These are phyloP conservation scores for Ophiocordyceps australis DNA, from an alignment of 2,329 filamentous ascomycete species.

Conservation along the genomic window DNA sequence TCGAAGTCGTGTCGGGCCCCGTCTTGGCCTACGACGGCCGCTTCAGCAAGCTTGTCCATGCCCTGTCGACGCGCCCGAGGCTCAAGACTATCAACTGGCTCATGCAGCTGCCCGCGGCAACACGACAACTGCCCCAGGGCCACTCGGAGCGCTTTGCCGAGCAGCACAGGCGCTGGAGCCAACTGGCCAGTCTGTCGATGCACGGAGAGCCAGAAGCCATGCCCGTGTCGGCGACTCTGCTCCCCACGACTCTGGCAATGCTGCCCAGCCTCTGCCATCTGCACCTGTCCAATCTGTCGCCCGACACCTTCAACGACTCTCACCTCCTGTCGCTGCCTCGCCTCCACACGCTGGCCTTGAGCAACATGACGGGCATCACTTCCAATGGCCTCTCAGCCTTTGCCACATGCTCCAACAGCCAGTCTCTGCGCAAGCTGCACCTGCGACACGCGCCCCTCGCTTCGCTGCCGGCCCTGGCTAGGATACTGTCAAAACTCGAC, in stretches of 20 bases:
- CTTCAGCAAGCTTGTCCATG: slow-evolving; percentile 38
- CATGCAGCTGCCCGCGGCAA: slow-evolving; percentile 18
- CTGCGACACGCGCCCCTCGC: slow-evolving; percentile 37
- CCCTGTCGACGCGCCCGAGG: slow-evolving; percentile 35
- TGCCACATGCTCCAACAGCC: slow-evolving; percentile 27
- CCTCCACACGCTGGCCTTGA: slow-evolving; percentile 34
- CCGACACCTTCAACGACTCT: slow-evolving; percentile 36
- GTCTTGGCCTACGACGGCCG: slow-evolving; percentile 34
- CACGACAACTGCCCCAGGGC: slow-evolving; percentile 9
- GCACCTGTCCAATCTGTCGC: slow-evolving; percentile 38
- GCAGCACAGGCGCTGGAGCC: slow-evolving; percentile 34
- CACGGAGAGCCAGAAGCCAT: slow-evolving; percentile 39
- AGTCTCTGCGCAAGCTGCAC: slow-evolving; percentile 27
- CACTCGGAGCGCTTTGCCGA: slow-evolving; percentile 20
- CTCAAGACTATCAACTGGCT: slow-evolving; percentile 43
- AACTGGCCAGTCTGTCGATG: slow-evolving; percentile 36
- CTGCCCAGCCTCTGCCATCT: slow-evolving; percentile 38
- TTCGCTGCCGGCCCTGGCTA: slow-evolving; percentile 35
- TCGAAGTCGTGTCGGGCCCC: slow-evolving; percentile 38
- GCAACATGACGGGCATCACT: slow-evolving; percentile 36
- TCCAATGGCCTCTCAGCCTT: slow-evolving; percentile 36
- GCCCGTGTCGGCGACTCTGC: slow-evolving; percentile 30
- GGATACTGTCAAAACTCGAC: slow-evolving; percentile 37
- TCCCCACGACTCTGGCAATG: slow-evolving; percentile 27
- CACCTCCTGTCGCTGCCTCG: slow-evolving; percentile 35